phyloP scores from a whole-genome alignment of 164 flowering plant species.

The Chimonanthus praecox region DNA sequence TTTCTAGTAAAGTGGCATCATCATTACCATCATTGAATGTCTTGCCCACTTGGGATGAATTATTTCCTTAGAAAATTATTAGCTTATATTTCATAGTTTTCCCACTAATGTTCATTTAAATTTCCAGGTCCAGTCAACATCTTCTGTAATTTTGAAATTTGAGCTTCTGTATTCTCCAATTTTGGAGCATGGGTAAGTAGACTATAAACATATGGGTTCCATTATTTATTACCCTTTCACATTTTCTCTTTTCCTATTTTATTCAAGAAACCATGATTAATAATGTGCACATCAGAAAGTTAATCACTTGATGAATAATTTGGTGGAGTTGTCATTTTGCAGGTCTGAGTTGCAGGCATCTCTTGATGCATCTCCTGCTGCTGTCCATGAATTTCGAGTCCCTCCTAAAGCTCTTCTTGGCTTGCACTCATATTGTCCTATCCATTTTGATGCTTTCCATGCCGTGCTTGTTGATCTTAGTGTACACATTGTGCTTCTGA shows the following conservation, averaged over 20 bases:
- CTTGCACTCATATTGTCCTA: constrained; percentile 93
- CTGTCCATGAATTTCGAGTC: constrained; percentile 88
- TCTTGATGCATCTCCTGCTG: constrained; percentile 55
- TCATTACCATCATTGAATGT: neutral
- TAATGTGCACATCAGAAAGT: neutral
- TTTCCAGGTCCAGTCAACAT: constrained; percentile 57
- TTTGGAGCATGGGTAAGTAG: constrained; percentile 54
- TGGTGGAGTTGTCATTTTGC: constrained; percentile 11
- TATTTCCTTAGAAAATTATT: neutral
- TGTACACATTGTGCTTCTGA: constrained; percentile 60
- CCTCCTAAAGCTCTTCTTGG: constrained; percentile 96
- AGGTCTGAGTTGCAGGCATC: constrained; percentile 56
- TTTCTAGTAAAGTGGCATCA: neutral
- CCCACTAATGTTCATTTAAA: constrained; percentile 10
- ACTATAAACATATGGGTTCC: neutral
- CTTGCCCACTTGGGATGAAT: neutral
- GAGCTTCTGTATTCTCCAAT: constrained; percentile 87
- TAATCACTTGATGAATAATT: neutral
- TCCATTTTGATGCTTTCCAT: constrained; percentile 88
- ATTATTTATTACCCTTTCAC: neutral
- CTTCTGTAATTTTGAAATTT: constrained; percentile 82
- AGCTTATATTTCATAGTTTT: constrained; percentile 7
- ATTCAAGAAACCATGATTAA: neutral
- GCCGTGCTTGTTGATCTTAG: constrained; percentile 80
- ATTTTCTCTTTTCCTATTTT: neutral